Evolutionary conservation across 2,329 filamentous ascomycete species (phyloP).

Genomic region (Graphium sp.): DNA sequence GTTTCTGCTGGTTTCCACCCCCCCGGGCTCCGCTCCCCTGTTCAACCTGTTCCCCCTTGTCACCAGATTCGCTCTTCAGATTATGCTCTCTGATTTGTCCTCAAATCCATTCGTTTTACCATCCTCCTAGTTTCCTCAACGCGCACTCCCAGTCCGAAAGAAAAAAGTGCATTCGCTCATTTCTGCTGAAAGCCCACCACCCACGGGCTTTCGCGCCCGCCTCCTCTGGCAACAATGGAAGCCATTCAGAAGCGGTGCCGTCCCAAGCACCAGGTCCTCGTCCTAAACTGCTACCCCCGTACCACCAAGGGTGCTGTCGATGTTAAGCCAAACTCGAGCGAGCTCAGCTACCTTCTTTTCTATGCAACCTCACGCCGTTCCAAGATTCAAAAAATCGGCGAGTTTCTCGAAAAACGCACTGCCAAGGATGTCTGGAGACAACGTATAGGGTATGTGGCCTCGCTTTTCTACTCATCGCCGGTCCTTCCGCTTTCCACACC

Average conservation of each 20-base stretch:
- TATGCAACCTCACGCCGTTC: constrained; percentile 88
- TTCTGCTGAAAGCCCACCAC: neutral
- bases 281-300: constrained; percentile 91
- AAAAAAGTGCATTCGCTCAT: too few relatives aligned
- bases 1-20: too few relatives aligned
- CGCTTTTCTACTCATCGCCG: neutral
- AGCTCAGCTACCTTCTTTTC: constrained; percentile 92
- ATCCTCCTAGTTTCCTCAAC: too few relatives aligned
- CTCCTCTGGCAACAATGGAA: constrained; percentile 29
- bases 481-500: too few relatives aligned
- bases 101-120: too few relatives aligned
- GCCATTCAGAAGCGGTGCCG: constrained; percentile 53
- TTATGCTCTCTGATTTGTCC: too few relatives aligned
- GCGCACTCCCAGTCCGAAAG: too few relatives aligned
- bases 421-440: constrained; percentile 79
- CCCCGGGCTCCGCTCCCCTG: too few relatives aligned
- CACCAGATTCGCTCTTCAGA: too few relatives aligned
- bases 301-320: constrained; percentile 83
- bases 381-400: constrained; percentile 92
- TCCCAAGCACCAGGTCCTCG: constrained; percentile 91
- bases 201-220: neutral
- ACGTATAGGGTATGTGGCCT: constrained; percentile 55
- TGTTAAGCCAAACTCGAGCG: constrained; percentile 89
- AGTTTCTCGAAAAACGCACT: constrained; percentile 87
- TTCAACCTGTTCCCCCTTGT: too few relatives aligned